Conservation (phyloP, 805 yeast species). For the Huiozyma naganishii region DNA sequence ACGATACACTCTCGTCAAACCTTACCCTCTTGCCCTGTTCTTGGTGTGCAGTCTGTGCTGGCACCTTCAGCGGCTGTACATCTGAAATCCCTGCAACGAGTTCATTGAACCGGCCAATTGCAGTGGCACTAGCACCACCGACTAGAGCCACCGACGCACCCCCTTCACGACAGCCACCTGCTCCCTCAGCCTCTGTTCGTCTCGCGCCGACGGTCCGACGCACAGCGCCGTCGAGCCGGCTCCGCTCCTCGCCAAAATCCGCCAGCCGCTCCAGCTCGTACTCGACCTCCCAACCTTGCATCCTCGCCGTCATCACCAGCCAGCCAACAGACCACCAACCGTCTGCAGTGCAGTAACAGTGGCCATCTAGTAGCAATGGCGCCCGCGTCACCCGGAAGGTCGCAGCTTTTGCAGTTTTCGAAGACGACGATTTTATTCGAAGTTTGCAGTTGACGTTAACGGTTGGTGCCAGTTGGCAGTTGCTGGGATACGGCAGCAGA, state of each 20-base stretch:
- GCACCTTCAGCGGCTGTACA: background rate
- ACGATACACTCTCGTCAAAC: constrained; percentile 13
- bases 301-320: background rate
- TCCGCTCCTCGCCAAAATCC: constrained; percentile 23
- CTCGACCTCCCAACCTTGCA: constrained; percentile 17
- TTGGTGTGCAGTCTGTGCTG: background rate
- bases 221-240: constrained; percentile 7
- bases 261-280: constrained; percentile 20
- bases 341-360: too few species aligned
- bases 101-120: constrained; percentile 1
- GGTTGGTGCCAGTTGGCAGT: too few species aligned
- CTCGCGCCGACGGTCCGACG: background rate
- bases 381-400: too few species aligned
- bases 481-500: too few species aligned
- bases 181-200: background rate
- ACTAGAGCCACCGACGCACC: too few species aligned
- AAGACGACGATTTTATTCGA: too few species aligned
- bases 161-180: background rate
- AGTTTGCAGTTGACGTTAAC: too few species aligned
- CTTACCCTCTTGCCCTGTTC: constrained; percentile 1
- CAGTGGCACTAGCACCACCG: background rate
- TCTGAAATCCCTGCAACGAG: too few species aligned
- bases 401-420: too few species aligned
- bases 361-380: too few species aligned
- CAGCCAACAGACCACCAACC: too few species aligned